phyloP scores from a whole-genome alignment of 805 yeast genomes.

The Myxozyma kluyveri region DNA sequence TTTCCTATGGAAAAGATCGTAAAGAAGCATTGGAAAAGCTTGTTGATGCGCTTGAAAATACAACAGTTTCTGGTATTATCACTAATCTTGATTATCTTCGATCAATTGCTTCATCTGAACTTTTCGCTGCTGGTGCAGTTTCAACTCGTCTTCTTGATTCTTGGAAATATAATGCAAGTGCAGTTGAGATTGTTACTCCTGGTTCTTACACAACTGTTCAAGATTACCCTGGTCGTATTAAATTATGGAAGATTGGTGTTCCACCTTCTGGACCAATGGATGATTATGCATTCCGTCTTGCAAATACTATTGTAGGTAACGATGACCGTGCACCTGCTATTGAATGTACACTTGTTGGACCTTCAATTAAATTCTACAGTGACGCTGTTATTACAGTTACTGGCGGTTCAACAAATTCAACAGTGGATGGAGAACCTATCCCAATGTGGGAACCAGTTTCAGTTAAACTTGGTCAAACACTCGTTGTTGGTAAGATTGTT shows the following conservation, averaged over 20 bases:
- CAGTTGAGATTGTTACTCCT: constrained; percentile 79
- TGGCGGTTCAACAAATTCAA: constrained; percentile 76
- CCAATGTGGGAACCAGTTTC: constrained; percentile 70
- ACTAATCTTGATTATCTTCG: constrained; percentile 88
- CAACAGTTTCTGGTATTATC: constrained; percentile 82
- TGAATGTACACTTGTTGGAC: constrained; percentile 86
- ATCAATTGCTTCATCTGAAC: constrained; percentile 74
- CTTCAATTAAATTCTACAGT: constrained; percentile 78
- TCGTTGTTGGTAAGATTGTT: constrained; percentile 75
- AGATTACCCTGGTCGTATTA: constrained; percentile 88
- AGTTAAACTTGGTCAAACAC: constrained; percentile 70
- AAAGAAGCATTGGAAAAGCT: constrained; percentile 76
- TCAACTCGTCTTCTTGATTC: constrained; percentile 85
- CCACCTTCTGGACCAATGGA: constrained; percentile 99
- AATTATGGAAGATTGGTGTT: constrained; percentile 88
- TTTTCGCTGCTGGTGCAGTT: constrained; percentile 81
- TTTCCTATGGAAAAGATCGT: constrained; percentile 89
- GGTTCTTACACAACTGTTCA: constrained; percentile 97
- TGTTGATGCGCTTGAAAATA: constrained; percentile 78
- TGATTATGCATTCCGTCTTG: constrained; percentile 80
- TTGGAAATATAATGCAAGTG: constrained; percentile 67
- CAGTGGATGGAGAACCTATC: constrained; percentile 57
- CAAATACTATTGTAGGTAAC: constrained; percentile 90
- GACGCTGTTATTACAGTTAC: constrained; percentile 76
- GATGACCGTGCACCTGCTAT: constrained; percentile 78